A percentile compares a stretch with the other conserved stretches of the same genome.
Conservation (phyloP, 2,329 filamentous ascomycete genomes). For the Grosmannia clavigera region DNA sequence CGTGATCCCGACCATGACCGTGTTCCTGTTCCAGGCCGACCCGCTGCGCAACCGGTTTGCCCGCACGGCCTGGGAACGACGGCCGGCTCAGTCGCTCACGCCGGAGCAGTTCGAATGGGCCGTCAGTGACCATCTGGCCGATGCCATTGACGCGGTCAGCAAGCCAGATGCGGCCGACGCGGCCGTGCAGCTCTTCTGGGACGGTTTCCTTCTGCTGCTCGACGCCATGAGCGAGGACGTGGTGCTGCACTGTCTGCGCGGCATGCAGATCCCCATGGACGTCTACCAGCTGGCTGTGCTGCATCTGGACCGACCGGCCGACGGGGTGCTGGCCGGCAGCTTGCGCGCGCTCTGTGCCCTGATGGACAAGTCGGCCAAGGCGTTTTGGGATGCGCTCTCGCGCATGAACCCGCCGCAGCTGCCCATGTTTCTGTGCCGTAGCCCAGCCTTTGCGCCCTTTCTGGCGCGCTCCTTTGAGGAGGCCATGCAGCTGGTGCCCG, state of each 20-base stretch:
- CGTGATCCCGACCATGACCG: conserved; percentile 67
- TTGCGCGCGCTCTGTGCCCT: conserved; percentile 59
- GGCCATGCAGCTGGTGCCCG: conserved; percentile 25
- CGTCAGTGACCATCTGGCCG: conserved; percentile 59
- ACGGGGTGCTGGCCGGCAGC: conserved; percentile 52
- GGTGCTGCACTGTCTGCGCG: conserved; percentile 66
- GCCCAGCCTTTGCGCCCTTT: conserved; percentile 50
- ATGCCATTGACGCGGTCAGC: conserved; percentile 52
- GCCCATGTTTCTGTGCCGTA: conserved; percentile 72
- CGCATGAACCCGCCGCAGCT: conserved; percentile 69
- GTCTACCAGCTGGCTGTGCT: conserved; percentile 51
- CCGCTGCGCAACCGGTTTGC: conserved; percentile 55
- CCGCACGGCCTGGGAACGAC: conserved; percentile 51
- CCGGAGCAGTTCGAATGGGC: conserved; percentile 77
- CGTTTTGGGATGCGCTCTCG: conserved; percentile 82
- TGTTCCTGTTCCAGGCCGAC: conserved; percentile 70
- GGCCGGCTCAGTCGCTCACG: conserved; percentile 48
- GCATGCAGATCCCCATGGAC: conserved; percentile 64
- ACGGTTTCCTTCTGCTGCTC: conserved; percentile 62
- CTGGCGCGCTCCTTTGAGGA: conserved; percentile 48
- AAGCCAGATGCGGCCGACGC: conserved; percentile 27
- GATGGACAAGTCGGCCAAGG: conserved; percentile 60
- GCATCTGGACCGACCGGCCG: conserved; percentile 36
- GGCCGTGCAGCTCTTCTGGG: conserved; percentile 64
- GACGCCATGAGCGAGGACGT: conserved; percentile 58